Evolutionary conservation across 2,329 filamentous ascomycete species (phyloP), one percentile per base, ranked within the genome.

Genomic region (Botryotinia globosa): DNA sequence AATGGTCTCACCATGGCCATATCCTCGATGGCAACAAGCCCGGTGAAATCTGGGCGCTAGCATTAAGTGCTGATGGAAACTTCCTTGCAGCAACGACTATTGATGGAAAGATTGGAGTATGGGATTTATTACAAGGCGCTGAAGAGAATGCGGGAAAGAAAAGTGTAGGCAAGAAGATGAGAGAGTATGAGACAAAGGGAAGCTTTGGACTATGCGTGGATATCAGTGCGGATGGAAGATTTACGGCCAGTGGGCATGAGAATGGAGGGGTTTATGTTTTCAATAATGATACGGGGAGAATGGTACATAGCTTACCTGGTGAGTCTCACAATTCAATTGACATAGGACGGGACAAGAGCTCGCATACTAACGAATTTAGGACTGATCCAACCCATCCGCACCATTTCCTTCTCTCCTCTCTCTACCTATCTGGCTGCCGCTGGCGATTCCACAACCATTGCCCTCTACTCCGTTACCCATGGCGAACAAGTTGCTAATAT

Each of bases 201-300:
- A 95, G 92, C 82, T 98, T 98, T 83, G 95, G 94, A 54, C 89
- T 96, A 83, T 92, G 92, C 79, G 90, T 99, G 74, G 94, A 96
- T 81, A 83, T 98, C 81, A 90, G 88, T 77, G 82, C 84, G 32
- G 92, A 99, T 81, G 95, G 94, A 70, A 90, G 89, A 75, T 92
- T 94, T 81, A 97, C 94, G 44, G 95, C 94, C 6, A 97, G 92
- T 69, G 96, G 96, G 0, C 95, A 99, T 82, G 92, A 97, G 81
- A 97, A 92, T 79, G 96, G 96, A 25, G 91, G 90, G 20, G 88
- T 98, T 75, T 98, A 98, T 83, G 90, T 99, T 74, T 99, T 98
- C 86, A 94, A 94, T 84, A 98, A 97, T 79, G 91, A 94, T 77
- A 94, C 92, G 0, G 93, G 93, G 5, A 89, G 93, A 71, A 89